A percentile compares a stretch with the other conserved stretches of the same genome.
Evolutionary conservation across 176 grass and related monocot genomes (phyloP).

Genomic region (Ensete glaucum): DNA sequence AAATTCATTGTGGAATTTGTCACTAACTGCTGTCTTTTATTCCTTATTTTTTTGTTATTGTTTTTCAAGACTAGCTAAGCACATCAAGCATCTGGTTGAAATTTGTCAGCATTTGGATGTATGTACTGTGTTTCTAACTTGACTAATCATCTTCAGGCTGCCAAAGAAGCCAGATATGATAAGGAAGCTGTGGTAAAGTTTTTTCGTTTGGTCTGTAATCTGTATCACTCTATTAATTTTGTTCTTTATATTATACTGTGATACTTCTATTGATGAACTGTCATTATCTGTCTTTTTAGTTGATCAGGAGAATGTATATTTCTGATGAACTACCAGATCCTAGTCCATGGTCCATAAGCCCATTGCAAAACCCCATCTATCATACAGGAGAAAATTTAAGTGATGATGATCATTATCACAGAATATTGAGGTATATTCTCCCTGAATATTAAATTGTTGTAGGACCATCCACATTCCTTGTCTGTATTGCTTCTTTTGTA

Average conservation of each 20-base stretch:
- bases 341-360: constrained; percentile 55
- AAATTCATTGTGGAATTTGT: too few relatives aligned
- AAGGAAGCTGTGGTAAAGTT: constrained; percentile 95
- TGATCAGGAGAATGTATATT: constrained; percentile 95
- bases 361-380: constrained; percentile 37
- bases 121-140: background rate
- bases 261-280: background rate
- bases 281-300: constrained; percentile 38
- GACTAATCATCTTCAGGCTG: constrained; percentile 46
- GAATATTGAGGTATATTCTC: constrained; percentile 39
- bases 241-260: constrained; percentile 19
- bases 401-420: constrained; percentile 70
- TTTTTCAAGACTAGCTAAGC: too few relatives aligned
- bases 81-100: too few relatives aligned
- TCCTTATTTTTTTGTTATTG: too few relatives aligned
- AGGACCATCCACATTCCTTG: background rate
- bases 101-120: background rate
- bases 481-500: background rate
- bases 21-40: too few relatives aligned
- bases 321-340: constrained; percentile 67
- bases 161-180: constrained; percentile 87
- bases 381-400: constrained; percentile 47
- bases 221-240: constrained; percentile 22
- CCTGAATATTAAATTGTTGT: background rate
- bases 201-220: constrained; percentile 67